Evolutionary conservation across 768 basidiomycete species (phyloP), one percentile per base, ranked within the genome.

Genomic region (Hygrophorus russula): DNA sequence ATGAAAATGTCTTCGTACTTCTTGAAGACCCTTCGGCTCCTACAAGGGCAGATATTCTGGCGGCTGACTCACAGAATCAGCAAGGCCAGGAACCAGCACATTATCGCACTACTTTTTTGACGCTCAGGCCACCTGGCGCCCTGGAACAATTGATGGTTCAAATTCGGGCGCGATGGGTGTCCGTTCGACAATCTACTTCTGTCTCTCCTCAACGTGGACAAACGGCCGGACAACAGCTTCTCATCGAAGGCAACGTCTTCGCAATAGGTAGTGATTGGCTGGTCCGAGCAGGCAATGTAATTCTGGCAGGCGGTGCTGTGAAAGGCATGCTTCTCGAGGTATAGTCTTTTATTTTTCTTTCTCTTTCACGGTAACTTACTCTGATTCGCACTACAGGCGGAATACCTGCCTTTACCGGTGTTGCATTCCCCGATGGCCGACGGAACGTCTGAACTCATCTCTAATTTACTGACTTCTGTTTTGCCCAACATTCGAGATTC

Each of bases 271-370:
- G 65, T 29, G 86, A 90, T 56, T 90, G 87, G 82, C 61, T 88
- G 13, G 80, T 90, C 7, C 71, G 86, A 12, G 76, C 78, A 28
- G 86, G 86, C 7, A 85, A 85, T 58, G 85, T 90, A 30, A 70
- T 76, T 34, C 64, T 86, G 14, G 74, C 81, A 15, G 83, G 84
- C 15, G 84, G 85, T 27, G 75, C 74, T 5, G 68, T 82, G 3
- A 85, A 79, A 53, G 86, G 86, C n/a, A 85, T 90, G 81, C 66
- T 90, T 32, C 65, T 90, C 19, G 86, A 90, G 76, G 86, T 84
- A 46, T 46, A 61, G 48, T 33, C 28, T 4, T 39, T 43, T 4
- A 14, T 14, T 37, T 12, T 31, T 24, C 12, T 29, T 40, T 44
- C 41, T 31, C n/a, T n/a, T n/a, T 28, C 43, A 31, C 42, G 53